Conservation (phyloP, 768 basidiomycete species). For the Udeniomyces megalosporus region DNA sequence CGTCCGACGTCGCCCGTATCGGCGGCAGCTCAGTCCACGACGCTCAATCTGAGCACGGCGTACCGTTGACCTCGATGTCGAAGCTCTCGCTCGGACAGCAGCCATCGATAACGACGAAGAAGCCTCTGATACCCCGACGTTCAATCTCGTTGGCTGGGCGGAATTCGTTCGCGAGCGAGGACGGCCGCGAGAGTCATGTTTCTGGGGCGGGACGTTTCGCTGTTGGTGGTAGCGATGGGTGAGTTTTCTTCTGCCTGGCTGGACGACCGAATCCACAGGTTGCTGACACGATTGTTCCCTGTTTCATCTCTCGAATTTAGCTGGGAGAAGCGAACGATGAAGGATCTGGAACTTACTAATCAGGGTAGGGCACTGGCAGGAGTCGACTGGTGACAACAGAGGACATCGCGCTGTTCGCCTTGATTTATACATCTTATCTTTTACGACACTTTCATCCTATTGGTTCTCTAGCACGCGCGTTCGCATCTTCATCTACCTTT, state of each 20-base stretch:
- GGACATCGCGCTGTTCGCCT: too few relatives aligned
- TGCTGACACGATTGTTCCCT: not conserved
- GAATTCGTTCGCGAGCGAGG: conserved; percentile 6
- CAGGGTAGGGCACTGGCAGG: conserved; percentile 5
- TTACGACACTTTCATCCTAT: not conserved
- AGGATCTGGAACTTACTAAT: conserved; percentile 18
- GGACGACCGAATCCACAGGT: not conserved
- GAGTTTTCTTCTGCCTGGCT: conserved; percentile 10
- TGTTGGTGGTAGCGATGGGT: conserved; percentile 21
- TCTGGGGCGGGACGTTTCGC: conserved; percentile 2
- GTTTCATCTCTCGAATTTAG: not conserved
- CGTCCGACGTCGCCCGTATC: not conserved
- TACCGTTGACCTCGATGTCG: not conserved
- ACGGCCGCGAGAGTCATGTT: not conserved
- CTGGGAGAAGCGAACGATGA: conserved; percentile 21
- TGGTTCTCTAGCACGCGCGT: too few relatives aligned
- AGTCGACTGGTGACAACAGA: conserved; percentile 1
- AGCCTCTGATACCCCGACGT: not conserved
- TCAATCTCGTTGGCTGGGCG: not conserved
- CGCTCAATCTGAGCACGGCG: not conserved
- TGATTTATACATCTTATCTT: too few relatives aligned
- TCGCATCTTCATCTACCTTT: not conserved
- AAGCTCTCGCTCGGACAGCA: not conserved
- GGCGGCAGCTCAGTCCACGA: not conserved
- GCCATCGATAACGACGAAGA: not conserved